These are phyloP conservation scores for Stevia rebaudiana DNA, from an alignment of 140 eudicot genomes.

Conservation along the genomic window DNA sequence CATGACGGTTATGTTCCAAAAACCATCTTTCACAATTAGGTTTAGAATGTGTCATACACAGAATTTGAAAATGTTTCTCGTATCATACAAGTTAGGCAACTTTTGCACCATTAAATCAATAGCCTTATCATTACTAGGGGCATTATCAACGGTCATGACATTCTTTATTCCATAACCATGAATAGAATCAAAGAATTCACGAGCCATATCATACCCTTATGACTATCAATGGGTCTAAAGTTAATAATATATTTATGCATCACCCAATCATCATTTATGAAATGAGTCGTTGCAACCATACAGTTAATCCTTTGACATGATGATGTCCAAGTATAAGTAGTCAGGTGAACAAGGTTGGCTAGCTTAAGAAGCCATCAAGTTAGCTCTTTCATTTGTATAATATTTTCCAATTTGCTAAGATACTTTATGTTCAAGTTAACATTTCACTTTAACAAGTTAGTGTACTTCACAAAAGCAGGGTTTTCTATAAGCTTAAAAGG, in stretches of 20 bases:
- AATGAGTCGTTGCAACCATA: not conserved
- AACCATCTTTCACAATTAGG: not conserved
- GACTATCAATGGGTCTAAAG: not conserved
- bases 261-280: not conserved
- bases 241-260: not conserved
- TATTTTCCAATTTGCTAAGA: no score
- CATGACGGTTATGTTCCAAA: not conserved
- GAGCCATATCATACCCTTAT: not conserved
- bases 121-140: not conserved
- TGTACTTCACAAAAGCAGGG: no score
- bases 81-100: not conserved
- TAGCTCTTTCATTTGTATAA: no score
- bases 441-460: no score
- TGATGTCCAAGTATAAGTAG: no score
- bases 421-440: no score
- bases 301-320: no score
- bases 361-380: no score
- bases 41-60: not conserved
- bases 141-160: not conserved
- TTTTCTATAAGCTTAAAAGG: no score
- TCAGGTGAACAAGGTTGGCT: no score
- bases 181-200: not conserved
- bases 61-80: not conserved
- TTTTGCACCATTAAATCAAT: not conserved
- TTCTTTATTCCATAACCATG: not conserved